Evolutionary conservation across 2,329 filamentous ascomycete species (phyloP), one percentile per base, ranked within the genome.

Genomic region (Colletotrichum gigasporum): DNA sequence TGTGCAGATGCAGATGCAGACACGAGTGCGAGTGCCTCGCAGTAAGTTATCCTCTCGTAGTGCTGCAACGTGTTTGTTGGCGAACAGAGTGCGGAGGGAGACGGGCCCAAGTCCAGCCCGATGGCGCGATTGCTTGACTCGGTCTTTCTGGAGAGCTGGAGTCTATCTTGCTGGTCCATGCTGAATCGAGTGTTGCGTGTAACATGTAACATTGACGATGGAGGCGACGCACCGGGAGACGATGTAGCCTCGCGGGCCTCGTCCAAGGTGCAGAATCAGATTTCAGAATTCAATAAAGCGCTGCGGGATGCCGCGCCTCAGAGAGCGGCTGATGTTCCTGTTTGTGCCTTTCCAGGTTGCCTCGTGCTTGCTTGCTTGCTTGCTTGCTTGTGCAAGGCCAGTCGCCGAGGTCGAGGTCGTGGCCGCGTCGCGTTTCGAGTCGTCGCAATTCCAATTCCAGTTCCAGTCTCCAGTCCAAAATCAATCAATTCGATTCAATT

Each of bases 201-300:
- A 62, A 56, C 58, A 37, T 42, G 52, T 50, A 62, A 56, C 58
- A 37, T 56, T 55, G 42, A 62, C 52, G 42, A 63, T 41, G 52
- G 47, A 53, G 52, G 34, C 26, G 34, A 32, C 39, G 24, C n/a
- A n/a, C n/a, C n/a, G n/a, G n/a, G 10, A 47, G 58, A 44, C 63
- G 66, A 66, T 56, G 66, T 52, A 67, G 66, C 58, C 66, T 60
- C 54, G 58, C 10, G 41, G 50, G 59, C 26, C 22, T 8, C 35
- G 26, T 12, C 26, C 26, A 22, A 24, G 37, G 11, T 44, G 51
- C 24, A 32, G 22, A 18, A 42, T 54, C 37, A 37, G n/a, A n/a
- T n/a, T 44, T n/a, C 14, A 20, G 14, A 44, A 34, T 20, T 42
- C 37, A 44, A 44, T 54, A 44, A 44, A 54, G 26, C 37, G 37